Base-by-base conservation (phyloP, 1,139 yeast genomes). In the Kodamaea alishanica region DNA sequence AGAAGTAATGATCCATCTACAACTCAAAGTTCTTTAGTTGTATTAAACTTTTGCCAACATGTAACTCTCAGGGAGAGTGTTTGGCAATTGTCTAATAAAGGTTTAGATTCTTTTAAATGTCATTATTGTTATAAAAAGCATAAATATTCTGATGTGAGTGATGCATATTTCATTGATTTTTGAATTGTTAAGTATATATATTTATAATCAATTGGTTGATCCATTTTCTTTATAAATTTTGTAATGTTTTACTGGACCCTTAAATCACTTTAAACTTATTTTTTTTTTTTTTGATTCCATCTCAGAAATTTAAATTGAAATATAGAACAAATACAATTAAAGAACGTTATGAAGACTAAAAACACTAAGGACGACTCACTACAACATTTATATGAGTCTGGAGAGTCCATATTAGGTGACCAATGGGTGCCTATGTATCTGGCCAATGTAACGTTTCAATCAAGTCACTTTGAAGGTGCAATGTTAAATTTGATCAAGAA, bases 401-500 rank as follows among this genome's bases (percentile, higher is more conserved):
- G 40, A 28, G 32, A 47, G 26, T 79, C 89, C 1, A 51, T 65
- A 0, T 58, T 87, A 37, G 95, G 95, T 0, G 62, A 64, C 1
- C 68, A 71, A 28, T 87, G 96, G 96, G 73, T 74, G 7, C 77
- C 84, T 1, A 59, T 83, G 24, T 75, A 71, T 49, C 67, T 65
- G 42, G 56, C 68, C 2, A 56, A 56, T 1, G 81, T 70, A 2
- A 73, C 66, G 4, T 77, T 77, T 45, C 58, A 56, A n/a, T 52
- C 62, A 8, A 53, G 49, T 5, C 85, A 88, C 62, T 89, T 82
- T 55, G 81, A 79, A 42, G 63, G 67, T 8, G 96, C 96, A 5
- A 84, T 88, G 92, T 60, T 77, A 33, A 86, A 89, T 58, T 70
- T 90, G 46, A 84, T 90, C 40, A 73, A 75, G 44, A 89, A 88